Evolutionary conservation across 2,329 filamentous ascomycete genomes (phyloP), one percentile per base, ranked within the genome.

Genomic region (Penicillium sp.): DNA sequence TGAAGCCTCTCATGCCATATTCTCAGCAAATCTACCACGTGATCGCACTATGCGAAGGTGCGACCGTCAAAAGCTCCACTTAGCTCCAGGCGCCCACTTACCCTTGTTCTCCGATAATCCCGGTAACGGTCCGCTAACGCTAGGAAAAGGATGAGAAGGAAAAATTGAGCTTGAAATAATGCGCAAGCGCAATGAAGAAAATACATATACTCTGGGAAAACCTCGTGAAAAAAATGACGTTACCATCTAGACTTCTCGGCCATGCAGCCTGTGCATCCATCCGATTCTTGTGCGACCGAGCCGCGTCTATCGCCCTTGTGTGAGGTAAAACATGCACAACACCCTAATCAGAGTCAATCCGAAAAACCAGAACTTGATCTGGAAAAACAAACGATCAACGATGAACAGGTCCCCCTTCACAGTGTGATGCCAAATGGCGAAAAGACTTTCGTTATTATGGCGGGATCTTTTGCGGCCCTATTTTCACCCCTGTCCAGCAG

Each of bases 401-500:
- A 36, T 40, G 48, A 29, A 40, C 9, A 15, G 7, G 25, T 21
- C n/a, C 48, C 43, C 3, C 53, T 49, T 7, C 54, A 56, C 10
- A 54, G 53, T 25, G 50, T 59, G 11, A 43, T 59, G 3, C 46
- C 49, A 39, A 10, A 38, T 5, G 46, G 46, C 2, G 59, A 59
- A 46, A 63, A 57, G n/a, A 39, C 38, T 2, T 61, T 61, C 29
- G 53, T 60, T 25, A 56, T 61, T 5, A 36, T 59, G 15, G 31
- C 40, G 15, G 53, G 55, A 19, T 61, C 60, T 1, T 59, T 61
- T 50, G 59, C 60, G 7, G 59, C 53, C n/a, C 43, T 63, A 7
- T 13, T 45, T 29, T 64, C 62, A 23, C 55, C 60, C 8, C 49
- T 61, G 50, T 71, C 57, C 46, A 66, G 56, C 53, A 63, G 53